Percentiles rank a stretch among this genome's conserved stretches.
Evolutionary conservation across 306 rosid species (phyloP).

Genomic region (Pterocarpus macrocarpus): DNA sequence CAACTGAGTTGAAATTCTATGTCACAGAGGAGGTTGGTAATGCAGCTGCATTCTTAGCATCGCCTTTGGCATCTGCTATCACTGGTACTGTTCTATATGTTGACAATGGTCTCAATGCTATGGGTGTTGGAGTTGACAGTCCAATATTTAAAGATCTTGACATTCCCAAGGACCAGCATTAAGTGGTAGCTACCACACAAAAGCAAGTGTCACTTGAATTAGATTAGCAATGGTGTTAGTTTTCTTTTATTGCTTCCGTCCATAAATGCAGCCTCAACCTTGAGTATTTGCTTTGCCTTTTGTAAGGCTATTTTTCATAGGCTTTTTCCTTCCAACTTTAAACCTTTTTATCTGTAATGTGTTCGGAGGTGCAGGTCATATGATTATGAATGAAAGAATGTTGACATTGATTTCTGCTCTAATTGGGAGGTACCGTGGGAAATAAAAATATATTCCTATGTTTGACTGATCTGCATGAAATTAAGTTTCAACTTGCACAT

Average conservation of each 20-base stretch:
- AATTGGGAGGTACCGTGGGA: background rate
- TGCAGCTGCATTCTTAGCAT: conserved; percentile 87
- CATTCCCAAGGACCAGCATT: conserved; percentile 61
- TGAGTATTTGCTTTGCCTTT: conserved; percentile 45
- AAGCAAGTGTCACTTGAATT: conserved; percentile 32
- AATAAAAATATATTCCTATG: conserved; percentile 13
- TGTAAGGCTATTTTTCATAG: conserved; percentile 40
- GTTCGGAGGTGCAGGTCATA: conserved; percentile 14
- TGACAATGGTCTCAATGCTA: conserved; percentile 89
- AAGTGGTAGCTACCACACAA: conserved; percentile 13
- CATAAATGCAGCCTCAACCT: conserved; percentile 23
- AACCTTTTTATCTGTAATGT: conserved; percentile 23
- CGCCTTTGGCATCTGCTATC: conserved; percentile 96
- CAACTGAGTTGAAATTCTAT: conserved; percentile 40
- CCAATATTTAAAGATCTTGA: conserved; percentile 57
- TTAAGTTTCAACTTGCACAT: background rate
- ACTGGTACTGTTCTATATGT: conserved; percentile 87
- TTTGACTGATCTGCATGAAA: background rate
- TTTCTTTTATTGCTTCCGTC: conserved; percentile 1
- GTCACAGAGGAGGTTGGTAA: conserved; percentile 90
- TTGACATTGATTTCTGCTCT: conserved; percentile 18
- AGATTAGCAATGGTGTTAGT: conserved; percentile 26
- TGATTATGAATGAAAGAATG: conserved; percentile 30
- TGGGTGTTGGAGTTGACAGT: conserved; percentile 93
- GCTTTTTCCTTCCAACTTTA: background rate